phyloP scores from a whole-genome alignment of 83 land plant species.

The Isoetes engelmannii region DNA sequence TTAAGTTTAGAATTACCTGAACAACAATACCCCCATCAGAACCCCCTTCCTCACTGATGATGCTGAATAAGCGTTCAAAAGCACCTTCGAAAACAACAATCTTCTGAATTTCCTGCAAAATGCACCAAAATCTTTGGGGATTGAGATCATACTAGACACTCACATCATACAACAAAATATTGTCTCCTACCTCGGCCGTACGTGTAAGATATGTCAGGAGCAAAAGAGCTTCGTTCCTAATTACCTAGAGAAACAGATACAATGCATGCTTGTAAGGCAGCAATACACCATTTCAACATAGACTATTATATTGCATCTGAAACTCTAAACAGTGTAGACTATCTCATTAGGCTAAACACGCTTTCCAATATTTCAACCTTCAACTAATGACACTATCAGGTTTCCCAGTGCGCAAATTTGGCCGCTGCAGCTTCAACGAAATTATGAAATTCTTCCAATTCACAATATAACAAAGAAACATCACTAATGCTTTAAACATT shows the following conservation, averaged over 20 bases:
- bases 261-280: no score
- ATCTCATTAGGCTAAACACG: no score
- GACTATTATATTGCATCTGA: no score
- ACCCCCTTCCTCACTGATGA: conserved; percentile 93
- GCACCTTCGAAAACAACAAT: conserved; percentile 98
- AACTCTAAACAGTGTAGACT: no score
- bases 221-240: conserved; percentile 32
- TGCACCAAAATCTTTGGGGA: neutral
- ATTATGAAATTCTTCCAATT: no score
- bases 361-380: no score
- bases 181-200: conserved; percentile 25
- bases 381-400: no score
- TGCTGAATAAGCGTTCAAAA: conserved; percentile 88
- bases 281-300: no score
- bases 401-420: no score
- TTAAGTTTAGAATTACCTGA: conserved; percentile 53
- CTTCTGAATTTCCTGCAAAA: conserved; percentile 90
- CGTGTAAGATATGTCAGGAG: conserved; percentile 31
- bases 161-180: neutral
- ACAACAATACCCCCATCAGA: conserved; percentile 99
- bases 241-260: conserved; percentile 16
- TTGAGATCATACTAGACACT: neutral
- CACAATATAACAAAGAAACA: no score
- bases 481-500: no score
- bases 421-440: no score